Base-by-base conservation (phyloP, 805 yeast species). In the Spathaspora girioi region DNA sequence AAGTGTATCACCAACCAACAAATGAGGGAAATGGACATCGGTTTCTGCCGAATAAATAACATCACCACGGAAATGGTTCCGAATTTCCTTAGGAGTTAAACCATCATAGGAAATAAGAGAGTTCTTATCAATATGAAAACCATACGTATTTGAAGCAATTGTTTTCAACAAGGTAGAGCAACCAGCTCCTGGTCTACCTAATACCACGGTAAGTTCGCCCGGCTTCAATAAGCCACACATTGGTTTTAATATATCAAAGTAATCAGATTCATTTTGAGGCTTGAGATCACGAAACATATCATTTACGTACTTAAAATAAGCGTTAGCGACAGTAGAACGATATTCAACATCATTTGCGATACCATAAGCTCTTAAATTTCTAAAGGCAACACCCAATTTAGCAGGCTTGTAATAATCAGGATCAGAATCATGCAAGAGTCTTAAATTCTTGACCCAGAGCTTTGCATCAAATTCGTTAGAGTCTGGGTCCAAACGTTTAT, bases 331-430 rank as follows among this genome's bases (percentile, higher is more conserved):
- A 3, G 85, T 84, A 3, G 82, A 71, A 64, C 83, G 89, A 64
- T 80, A 85, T 60, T 85, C 87, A 10, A 86, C 77, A 64, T 83
- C 89, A 2, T 83, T 74, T 3, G 89, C 86, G 48, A 81, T 74
- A 64, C 90, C 91, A 55, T 67, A 77, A 3, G 86, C 87, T 52
- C 85, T 63, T 59, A 85, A 68, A 59, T 83, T 67, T 52, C 76
- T 75, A 73, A 81, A 84, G 8, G 81, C 80, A 53, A 86, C 66
- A 19, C 88, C 87, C 56, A 86, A 67, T 15, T 79, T 70, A 29
- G 83, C 72, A 18, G 85, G 87, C 60, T 79, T 82, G 62, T 80
- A 85, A 66, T 81, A 81, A 20, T 84, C 88, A 0, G 81, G 80
- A 58, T 86, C 87, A 1, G 76, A 61, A 35, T 73, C 75, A 56